Base-by-base conservation (phyloP, 768 basidiomycete genomes). In the Hericium erinaceus region DNA sequence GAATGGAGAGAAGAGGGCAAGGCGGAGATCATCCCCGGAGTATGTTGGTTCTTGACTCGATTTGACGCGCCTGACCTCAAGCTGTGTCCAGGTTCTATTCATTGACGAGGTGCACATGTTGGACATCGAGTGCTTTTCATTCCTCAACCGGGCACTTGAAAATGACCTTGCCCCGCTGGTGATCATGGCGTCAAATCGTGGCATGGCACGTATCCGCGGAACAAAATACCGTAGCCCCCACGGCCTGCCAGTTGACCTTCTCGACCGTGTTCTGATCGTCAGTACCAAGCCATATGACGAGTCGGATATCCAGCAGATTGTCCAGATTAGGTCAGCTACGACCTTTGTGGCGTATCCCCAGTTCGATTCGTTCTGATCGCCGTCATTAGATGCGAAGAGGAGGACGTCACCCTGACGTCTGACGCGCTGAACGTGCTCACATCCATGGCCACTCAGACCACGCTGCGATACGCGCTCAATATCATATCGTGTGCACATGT, bases 81-180 rank as follows among this genome's bases (percentile, higher is more conserved):
- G 56, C 48, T 52, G 49, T 58, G n/a, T 41, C 12, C 64, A 95
- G 92, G 92, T 97, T n/a, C 77, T 97, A 12, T 98, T 98, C 77
- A 97, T 98, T 64, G 95, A 98, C 72, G 95, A 98, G 74, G 95
- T 98, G 12, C 95, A 98, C 77, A 99, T 99, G 95, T 85, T 99
- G 63, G 95, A 99, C 70, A 98, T 99, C 61, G 95, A 98, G 70
- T 98, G 95, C 68, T 98, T 98, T 77, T 97, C 95, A 7, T 99
- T 95, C 80, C 77, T 99, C 59, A 99, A 99, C 70, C 84, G 95
- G 38, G 95, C 95, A 2, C 77, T 99, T 51, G 95, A 99, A 69
- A 85, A 86, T 59, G 95, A 95, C 60, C 78, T 98, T 1, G 86
- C 95, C 1, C 95, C 95, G 1, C 75, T 98, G 55, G 95, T 99